Base-by-base conservation (phyloP, 371 early-diverging fungal genomes). In the Syncephalastrum monosporum region DNA sequence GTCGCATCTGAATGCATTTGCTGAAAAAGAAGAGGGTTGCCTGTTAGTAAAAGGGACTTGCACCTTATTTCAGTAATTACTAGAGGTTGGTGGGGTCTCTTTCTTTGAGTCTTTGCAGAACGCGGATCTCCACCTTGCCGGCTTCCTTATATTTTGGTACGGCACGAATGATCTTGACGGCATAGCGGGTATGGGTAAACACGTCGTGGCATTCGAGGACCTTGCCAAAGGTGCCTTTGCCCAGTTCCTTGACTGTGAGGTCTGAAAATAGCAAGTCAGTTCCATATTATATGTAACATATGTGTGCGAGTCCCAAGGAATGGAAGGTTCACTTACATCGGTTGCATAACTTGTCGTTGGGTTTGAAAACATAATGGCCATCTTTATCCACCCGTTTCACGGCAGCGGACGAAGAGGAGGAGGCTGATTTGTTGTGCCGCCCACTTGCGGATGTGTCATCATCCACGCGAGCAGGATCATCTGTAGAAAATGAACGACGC, bases 211-310 rank as follows among this genome's bases (percentile, higher is more conserved):
- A 94, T 65, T 94, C 88, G 23, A 93, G 91, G 13, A 98, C 98
- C 67, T 93, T 94, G 55, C 98, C 98, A 82, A 96, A 98, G 0
- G 98, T 98, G 14, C 98, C 98, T 75, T 97, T 97, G 3, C 98
- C 98, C 6, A 98, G 72, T 42, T 92, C 67, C 13, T 83, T 71
- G 62, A 91, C 74, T 59, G 97, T 92, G 69, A 86, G 82, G 74
- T 91, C 91, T 91, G 46, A 29, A 29, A 4, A 29, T 6, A 4
- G 7, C 29, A 29, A 29, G 29, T 29, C 29, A 53, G 45, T 43
- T 21, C 21, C 21, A 21, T 21, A 21, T 21, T 21, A 15, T 41
- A 15, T n/a, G n/a, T 21, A 15, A 15, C 6, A 27, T 27, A 23
- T 14, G 4, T 23, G 17, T 19, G 49, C 33, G 25, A 2, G 4